Evolutionary conservation across 768 basidiomycete genomes (phyloP), one percentile per base, ranked within the genome.

Genomic region (Termitomyces sp.): DNA sequence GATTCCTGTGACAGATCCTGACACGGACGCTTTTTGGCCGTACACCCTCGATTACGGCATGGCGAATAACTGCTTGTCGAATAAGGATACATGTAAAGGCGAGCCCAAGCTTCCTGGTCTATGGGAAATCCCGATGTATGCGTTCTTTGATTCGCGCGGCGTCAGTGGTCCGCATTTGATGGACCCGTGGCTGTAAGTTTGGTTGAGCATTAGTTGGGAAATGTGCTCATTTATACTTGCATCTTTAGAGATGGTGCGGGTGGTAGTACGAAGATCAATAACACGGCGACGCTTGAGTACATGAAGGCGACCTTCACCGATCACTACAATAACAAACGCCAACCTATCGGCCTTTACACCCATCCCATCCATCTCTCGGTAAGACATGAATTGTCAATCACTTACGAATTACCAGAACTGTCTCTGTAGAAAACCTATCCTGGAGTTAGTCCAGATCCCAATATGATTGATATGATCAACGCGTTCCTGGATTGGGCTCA

Each of bases 51-150:
- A 92, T 68, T 66, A 87, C 65, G 90, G 90, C 20, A 75, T 92
- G 73, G 86, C 89, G 22, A 92, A 92, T 66, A 79, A 91, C 65
- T 92, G 90, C 63, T 68, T 89, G 57, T 68, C 71, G 8, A 78
- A 84, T 4, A 64, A 68, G 0, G 79, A 76, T 28, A 70, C 79
- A 3, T 91, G 90, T 71, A 79, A 84, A 64, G 90, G 90, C 45
- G 68, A 86, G 70, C 86, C 87, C 6, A 80, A 81, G 61, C 72
- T 91, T 2, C 86, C 88, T 22, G 90, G 90, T 5, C 79, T 92
- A 65, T 92, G 90, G 90, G 88, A 92, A 70, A 78, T 90, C 54
- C 90, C 90, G 1, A 90, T 92, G 89, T 90, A 90, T 68, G 85
- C 85, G 0, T 80, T 83, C 69, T 90, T 91, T 61, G 88, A 89